Evolutionary conservation across 2,329 filamentous ascomycete genomes (phyloP), one percentile per base, ranked within the genome.

Genomic region (Phialocephala sp.): DNA sequence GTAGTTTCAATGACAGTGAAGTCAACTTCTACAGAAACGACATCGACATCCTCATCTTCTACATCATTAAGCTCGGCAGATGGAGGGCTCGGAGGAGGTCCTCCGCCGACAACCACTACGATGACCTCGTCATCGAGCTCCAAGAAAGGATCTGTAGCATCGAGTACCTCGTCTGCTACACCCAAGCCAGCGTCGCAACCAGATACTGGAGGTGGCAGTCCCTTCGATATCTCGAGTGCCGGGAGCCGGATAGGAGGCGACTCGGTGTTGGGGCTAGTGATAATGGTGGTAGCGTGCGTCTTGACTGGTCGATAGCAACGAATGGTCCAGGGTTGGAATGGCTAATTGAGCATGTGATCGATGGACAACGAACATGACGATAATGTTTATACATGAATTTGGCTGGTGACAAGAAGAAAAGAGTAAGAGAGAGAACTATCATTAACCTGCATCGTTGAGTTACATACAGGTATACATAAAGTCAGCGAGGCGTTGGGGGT

Each of bases 181-280:
- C 6, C 59, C 11, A 61, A 54, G 27, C 36, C 60, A 22, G 63
- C 32, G 59, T 32, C 60, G 4, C 55, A 64, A 22, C 27, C 58
- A 39, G 62, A 62, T 39, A 18, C 56, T 22, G 64, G 58, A 15
- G 66, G 71, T 18, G 72, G 72, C 39, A 71, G 69, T 69, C 72
- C 72, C 11, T 74, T 74, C 50, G 72, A 72, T 64, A 68, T 71
- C 32, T 57, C 67, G 43, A 69, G 65, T 39, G 47, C 58, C 27
- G 68, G 63, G 12, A 66, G 35, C 58, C 62, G 59, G 5, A n/a
- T 64, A 6, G 58, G 43, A 43, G 59, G 57, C 24, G 52, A 63
- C 18, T 67, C 68, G 8, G 52, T 61, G 15, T 60, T 69, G 9
- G 61, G 59, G 1, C 39, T 66, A 12, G 55, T 57, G n/a, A 22